Conservation (phyloP, 768 basidiomycete species). For the Inosperma sp. region DNA sequence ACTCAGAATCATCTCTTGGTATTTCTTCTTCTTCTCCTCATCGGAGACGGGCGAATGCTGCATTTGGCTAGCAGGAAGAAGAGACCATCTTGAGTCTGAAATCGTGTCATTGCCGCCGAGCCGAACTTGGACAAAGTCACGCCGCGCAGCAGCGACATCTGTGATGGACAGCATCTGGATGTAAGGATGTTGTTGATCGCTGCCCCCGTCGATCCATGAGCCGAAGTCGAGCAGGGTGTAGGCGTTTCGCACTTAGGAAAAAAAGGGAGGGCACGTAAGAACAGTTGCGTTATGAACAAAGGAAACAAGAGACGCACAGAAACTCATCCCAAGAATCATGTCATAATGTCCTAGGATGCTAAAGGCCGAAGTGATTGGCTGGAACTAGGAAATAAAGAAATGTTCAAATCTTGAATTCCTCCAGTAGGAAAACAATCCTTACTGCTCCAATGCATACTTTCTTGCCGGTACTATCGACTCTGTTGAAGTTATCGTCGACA, state of each 20-base stretch:
- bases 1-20: conserved; percentile 59
- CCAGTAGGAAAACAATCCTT: conserved; percentile 24
- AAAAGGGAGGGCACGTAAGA: no score
- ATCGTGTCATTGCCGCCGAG: conserved; percentile 57
- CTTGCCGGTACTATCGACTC: conserved; percentile 44
- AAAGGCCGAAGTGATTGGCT: conserved; percentile 79
- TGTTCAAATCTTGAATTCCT: neutral
- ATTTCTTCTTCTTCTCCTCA: conserved; percentile 61
- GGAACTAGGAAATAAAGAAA: conserved; percentile 49
- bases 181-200: conserved; percentile 52
- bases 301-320: conserved; percentile 53
- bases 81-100: conserved; percentile 44
- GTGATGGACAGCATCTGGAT: conserved; percentile 67
- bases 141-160: conserved; percentile 44
- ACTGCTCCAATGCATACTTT: conserved; percentile 66
- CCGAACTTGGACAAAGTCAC: conserved; percentile 64
- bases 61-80: conserved; percentile 56
- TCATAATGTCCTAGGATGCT: conserved; percentile 74
- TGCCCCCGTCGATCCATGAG: conserved; percentile 50
- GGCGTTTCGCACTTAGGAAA: conserved; percentile 77
- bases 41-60: conserved; percentile 60
- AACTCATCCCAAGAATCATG: conserved; percentile 79
- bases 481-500: conserved; percentile 44
- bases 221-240: conserved; percentile 74
- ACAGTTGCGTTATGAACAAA: no score